Base-by-base conservation (phyloP, 192 early-diverging fungal species). In the Coemansia sp. region DNA sequence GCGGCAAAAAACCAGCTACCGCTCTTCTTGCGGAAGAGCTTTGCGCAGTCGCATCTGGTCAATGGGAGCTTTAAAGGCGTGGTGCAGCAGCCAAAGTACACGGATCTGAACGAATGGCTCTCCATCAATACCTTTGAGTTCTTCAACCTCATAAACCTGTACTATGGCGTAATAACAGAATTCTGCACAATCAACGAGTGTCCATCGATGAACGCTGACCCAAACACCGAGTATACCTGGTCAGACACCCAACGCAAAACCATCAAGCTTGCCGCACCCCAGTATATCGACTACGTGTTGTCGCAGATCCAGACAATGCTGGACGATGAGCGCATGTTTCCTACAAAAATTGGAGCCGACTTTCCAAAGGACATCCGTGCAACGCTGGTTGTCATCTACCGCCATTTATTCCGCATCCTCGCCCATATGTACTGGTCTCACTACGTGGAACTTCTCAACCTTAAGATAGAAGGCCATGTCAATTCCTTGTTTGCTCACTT, bases 401-500 rank as follows among this genome's bases (percentile, higher is more conserved):
- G 88, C 58, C 94, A 97, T 46, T 72, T 96, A 59, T 90, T 93
- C 59, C 88, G 93, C 41, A 84, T 99, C 14, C 88, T 99, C 74
- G 93, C 90, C 3, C 96, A 99, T 72, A 93, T 99, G 38, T 99
- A 95, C 73, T 90, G 93, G 76, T 69, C 85, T 11, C 96, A 99
- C 73, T 96, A 92, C 63, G 90, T 90, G 54, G 88, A 91, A 69
- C 84, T 99, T 38, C 79, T 96, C 36, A 89, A 89, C 69, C 73
- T 97, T 33, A 84, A 83, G 36, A 87, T 90, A 45, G 94, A 99
- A 66, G 86, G 87, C 0, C 96, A 99, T 69, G 87, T 97, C 63
- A 99, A 99, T 85, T 92, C 96, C 3, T 81, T 99, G 14, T 95
- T 96, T 87, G 93, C 96, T 2, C 95, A 99, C 68, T 92, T 99